Evolutionary conservation across 202 grass and related monocot genomes (phyloP), one percentile per base, ranked within the genome.

Genomic region (Bolboschoenoplectus hybrid): DNA sequence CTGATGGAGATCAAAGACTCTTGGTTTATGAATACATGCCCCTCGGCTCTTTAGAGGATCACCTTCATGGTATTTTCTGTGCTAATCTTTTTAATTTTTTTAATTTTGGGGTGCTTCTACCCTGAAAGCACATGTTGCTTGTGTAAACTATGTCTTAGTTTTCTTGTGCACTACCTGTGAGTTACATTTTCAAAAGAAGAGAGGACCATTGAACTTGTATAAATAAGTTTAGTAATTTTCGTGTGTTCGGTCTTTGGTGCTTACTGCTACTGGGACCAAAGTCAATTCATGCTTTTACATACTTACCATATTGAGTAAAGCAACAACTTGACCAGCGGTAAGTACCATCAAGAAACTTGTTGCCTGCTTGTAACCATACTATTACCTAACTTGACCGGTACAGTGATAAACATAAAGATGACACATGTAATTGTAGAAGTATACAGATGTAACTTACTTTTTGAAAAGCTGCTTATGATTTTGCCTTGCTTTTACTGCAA

Each of bases 21-120:
- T 89, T 98, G 88, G 95, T 98, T 67, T 98, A 98, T 92, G 95
- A 98, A 85, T 92, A 92, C 83, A 95, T 95, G 96, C 84, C 87
- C 73, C 87, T 94, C 74, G 96, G 93, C 85, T 95, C 93, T 35
- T 83, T 95, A 63, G 81, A 91, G 83, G 92, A 85, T 85, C 91
- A 95, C 85, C 70, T 94, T 63, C 90, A 94, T 76, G 96, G 96
- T 98, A 95, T 77, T 50, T 68, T 45, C 26, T 13, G 82, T 51
- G n/a, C 32, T 83, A 61, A 45, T 63, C 32, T 43, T 44, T 32
- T 34, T 51, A 2, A 3, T 8, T 61, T n/a, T 19, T 80, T n/a
- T 41, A 80, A 44, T 41, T 43, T 44, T 58, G 53, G 53, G 9
- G 53, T 17, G 4, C 46, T 19, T 80, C 41, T 41, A 43, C 38